Evolutionary conservation across 2,329 filamentous ascomycete genomes (phyloP), one percentile per base, ranked within the genome.

Genomic region (Chlorencoelia australis): DNA sequence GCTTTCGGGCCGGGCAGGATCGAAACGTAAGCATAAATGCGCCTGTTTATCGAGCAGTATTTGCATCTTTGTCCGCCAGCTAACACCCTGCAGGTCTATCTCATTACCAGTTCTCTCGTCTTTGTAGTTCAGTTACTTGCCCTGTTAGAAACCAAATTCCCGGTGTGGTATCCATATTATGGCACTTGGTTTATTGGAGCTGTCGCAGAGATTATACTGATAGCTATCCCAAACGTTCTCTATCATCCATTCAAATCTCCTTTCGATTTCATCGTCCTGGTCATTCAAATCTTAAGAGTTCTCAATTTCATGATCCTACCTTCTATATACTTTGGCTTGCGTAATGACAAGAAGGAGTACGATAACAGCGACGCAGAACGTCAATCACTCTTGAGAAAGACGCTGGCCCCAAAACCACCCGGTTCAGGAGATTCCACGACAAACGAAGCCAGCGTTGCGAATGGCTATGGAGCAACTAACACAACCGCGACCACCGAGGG

Each of bases 161-260:
- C 67, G 2, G 64, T 74, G 7, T 79, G 75, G 66, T 75, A 78
- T 46, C 75, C 78, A 0, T 76, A 75, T 43, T 70, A 71, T 44
- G 77, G 75, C 13, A 71, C 73, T 9, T 81, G 78, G 66, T 46
- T 71, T 19, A 55, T 82, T 11, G 71, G 71, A 10, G 57, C 79
- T 6, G 47, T 65, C 10, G 69, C 73, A 22, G 80, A 85, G 49
- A 52, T 67, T 1, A 48, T 54, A 32, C 58, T 75, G 20, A 53
- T 66, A 16, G 27, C 60, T 10, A 45, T 71, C 13, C 52, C 58
- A 25, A 54, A 43, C 25, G 14, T 52, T 21, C 41, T 46, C 20
- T 11, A 25, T 27, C 44, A 35, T 30, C 49, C 41, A 18, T 14
- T n/a, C 4, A 48, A 33, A 4, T 45, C 45, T 5, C 33, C 38